Conservation (phyloP, 495 filamentous ascomycete species). For the Penicillium atrosanguineum region DNA sequence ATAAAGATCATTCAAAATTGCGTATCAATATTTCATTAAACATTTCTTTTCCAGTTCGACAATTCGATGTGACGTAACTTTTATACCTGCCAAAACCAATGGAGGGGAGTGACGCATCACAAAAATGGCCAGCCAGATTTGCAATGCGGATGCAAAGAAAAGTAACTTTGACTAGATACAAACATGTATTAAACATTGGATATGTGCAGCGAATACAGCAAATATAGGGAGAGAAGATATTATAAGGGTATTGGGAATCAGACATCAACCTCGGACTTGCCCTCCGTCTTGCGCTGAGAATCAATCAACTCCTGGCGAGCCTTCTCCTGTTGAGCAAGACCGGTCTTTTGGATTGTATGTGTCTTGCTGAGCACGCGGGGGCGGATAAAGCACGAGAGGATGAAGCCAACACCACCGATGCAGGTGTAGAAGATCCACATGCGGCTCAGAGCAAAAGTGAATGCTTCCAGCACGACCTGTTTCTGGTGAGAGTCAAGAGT, state of each 20-base stretch:
- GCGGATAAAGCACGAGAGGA: constrained; percentile 54
- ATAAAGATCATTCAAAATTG: not conserved
- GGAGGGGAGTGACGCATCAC: not conserved
- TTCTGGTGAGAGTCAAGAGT: constrained; percentile 46
- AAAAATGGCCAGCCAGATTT: not conserved
- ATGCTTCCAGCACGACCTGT: constrained; percentile 50
- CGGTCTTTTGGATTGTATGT: constrained; percentile 62
- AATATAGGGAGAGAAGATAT: not conserved
- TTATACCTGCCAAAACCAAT: not conserved
- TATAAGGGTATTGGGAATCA: constrained; percentile 7
- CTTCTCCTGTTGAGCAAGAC: constrained; percentile 52
- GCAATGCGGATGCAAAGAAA: not conserved
- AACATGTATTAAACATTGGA: constrained; percentile 1
- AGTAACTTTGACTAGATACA: not conserved
- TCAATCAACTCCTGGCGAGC: constrained; percentile 39
- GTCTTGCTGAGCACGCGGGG: constrained; percentile 56
- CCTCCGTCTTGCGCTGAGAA: constrained; percentile 22
- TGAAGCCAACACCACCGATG: constrained; percentile 52
- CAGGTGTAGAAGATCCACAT: constrained; percentile 69
- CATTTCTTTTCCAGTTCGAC: not conserved
- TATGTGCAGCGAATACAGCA: not conserved
- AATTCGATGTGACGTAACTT: not conserved
- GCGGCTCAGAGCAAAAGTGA: constrained; percentile 54
- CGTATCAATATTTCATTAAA: not conserved
- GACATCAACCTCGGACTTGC: constrained; percentile 26